phyloP scores from a whole-genome alignment of 768 basidiomycete species.

The Peribolospora kevripleyi region DNA sequence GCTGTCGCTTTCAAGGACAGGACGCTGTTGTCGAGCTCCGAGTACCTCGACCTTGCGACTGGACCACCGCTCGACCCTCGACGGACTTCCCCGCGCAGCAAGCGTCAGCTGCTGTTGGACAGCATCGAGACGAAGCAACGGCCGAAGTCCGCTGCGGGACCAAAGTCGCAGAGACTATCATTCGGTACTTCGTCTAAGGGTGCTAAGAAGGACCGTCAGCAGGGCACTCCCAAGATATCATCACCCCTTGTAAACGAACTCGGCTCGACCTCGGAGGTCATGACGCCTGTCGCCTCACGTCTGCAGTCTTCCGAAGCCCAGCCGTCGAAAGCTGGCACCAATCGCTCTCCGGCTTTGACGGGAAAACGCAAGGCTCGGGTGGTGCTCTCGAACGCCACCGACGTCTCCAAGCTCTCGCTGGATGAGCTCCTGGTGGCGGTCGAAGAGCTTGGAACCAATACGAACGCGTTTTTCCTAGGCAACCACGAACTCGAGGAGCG shows the following conservation, averaged over 20 bases:
- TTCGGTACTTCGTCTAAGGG: too few species aligned
- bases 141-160: neutral
- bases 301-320: too few species aligned
- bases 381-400: slow-evolving; percentile 9
- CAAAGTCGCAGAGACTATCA: neutral
- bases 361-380: slow-evolving; percentile 13
- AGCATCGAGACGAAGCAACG: slow-evolving; percentile 11
- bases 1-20: slow-evolving; percentile 18
- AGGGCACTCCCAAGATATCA: too few species aligned
- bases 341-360: slow-evolving; percentile 16
- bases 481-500: slow-evolving; percentile 15
- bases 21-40: slow-evolving; percentile 13
- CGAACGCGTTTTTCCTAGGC: slow-evolving; percentile 10
- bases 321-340: slow-evolving; percentile 1
- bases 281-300: too few species aligned
- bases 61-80: slow-evolving; percentile 16
- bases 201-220: too few species aligned
- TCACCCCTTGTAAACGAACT: too few species aligned
- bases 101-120: slow-evolving; percentile 13
- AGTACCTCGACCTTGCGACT: slow-evolving; percentile 18
- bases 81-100: slow-evolving; percentile 14
- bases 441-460: slow-evolving; percentile 12
- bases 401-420: slow-evolving; percentile 15
- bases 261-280: too few species aligned
- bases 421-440: slow-evolving; percentile 15